These are phyloP conservation scores for Clohesyomyces aquaticus DNA, from an alignment of 495 filamentous ascomycete genomes.

Conservation along the genomic window DNA sequence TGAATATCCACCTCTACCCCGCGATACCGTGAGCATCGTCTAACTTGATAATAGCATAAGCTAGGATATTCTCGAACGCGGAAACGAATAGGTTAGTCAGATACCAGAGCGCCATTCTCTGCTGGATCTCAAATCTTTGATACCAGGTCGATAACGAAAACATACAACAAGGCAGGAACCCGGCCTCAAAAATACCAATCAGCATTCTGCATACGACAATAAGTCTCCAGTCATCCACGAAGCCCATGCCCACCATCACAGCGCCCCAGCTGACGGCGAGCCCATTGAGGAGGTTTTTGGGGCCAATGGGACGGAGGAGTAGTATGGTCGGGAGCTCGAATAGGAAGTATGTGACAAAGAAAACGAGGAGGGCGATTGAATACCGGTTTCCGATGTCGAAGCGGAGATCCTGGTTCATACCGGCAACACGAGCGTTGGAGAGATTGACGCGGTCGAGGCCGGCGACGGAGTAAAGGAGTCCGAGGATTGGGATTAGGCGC, in stretches of 20 bases:
- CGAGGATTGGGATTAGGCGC: constrained; percentile 37
- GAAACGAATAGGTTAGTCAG: constrained; percentile 33
- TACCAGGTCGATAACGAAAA: constrained; percentile 32
- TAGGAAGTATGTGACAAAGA: constrained; percentile 38
- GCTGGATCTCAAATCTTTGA: constrained; percentile 30
- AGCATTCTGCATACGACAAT: constrained; percentile 34
- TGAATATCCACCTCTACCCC: constrained; percentile 39
- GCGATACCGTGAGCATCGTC: constrained; percentile 23
- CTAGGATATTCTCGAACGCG: constrained; percentile 34
- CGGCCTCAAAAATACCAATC: constrained; percentile 36
- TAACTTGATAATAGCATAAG: constrained; percentile 27
- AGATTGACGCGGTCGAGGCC: constrained; percentile 36
- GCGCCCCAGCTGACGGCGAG: constrained; percentile 27
- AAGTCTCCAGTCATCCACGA: constrained; percentile 32
- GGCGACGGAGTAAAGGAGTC: constrained; percentile 32
- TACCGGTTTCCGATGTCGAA: constrained; percentile 35
- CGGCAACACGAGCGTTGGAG: constrained; percentile 34
- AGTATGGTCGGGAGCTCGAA: constrained; percentile 35
- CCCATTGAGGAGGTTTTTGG: constrained; percentile 16
- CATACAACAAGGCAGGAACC: constrained; percentile 35
- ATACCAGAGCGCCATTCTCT: constrained; percentile 30
- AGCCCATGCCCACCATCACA: constrained; percentile 33
- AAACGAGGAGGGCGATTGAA: constrained; percentile 32
- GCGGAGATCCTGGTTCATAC: constrained; percentile 35
- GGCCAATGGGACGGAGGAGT: constrained; percentile 17